These are phyloP conservation scores for Zychaea mexicana DNA, from an alignment of 371 early-diverging fungal genomes.

Conservation along the genomic window DNA sequence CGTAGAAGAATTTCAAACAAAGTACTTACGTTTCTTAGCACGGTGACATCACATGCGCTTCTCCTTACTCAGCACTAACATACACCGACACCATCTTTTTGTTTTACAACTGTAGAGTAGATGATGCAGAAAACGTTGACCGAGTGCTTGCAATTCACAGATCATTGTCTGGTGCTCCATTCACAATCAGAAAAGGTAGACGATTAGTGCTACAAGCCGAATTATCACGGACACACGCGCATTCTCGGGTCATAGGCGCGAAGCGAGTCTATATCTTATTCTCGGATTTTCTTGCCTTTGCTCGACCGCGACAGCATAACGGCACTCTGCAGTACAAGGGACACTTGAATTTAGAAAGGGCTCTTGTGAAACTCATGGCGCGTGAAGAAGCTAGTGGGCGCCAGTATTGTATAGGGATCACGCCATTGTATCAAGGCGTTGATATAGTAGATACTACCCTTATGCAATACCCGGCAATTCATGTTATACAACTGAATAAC, in stretches of 20 bases:
- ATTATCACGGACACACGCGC: constrained; percentile 25
- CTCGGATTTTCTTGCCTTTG: constrained; percentile 43
- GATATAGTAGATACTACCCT: constrained; percentile 39
- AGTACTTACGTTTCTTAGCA: no score
- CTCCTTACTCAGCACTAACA: no score
- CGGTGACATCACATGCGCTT: no score
- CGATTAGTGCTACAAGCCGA: constrained; percentile 37
- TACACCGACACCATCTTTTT: no score
- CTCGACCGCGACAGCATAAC: constrained; percentile 25
- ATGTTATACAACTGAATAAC: constrained; percentile 25
- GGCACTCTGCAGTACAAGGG: constrained; percentile 40
- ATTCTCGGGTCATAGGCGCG: constrained; percentile 26
- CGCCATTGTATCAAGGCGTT: constrained; percentile 36
- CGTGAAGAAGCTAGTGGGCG: constrained; percentile 27
- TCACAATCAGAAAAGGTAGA: constrained; percentile 37
- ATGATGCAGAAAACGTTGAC: constrained; percentile 41
- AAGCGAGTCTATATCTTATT: constrained; percentile 38
- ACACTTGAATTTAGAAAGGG: constrained; percentile 31
- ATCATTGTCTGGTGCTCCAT: constrained; percentile 33
- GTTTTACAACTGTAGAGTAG: constrained; percentile 27
- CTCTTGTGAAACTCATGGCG: constrained; percentile 24
- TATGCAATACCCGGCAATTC: constrained; percentile 27
- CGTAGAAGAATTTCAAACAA: constrained; percentile 26
- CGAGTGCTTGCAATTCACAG: constrained; percentile 45
- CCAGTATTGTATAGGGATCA: constrained; percentile 35